Evolutionary conservation across 257 asterid genomes (phyloP).

Genomic region (Penstemon newberryi): DNA sequence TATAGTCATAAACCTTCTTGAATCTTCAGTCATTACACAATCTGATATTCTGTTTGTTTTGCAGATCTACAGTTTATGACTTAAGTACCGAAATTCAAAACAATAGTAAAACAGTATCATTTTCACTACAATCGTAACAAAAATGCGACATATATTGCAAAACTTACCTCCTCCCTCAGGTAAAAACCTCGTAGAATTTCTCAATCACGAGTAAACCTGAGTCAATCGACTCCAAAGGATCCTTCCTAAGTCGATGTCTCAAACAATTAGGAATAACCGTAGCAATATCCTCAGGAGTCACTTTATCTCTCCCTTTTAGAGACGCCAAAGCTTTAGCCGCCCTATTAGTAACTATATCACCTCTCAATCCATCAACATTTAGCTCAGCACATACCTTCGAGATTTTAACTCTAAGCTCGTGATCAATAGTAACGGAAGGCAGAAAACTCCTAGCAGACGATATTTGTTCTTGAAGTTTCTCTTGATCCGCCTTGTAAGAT

Average conservation of each 20-base stretch:
- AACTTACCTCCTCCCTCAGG: slow-evolving; percentile 42
- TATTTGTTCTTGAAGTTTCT: slow-evolving; percentile 77
- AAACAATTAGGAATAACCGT: slow-evolving; percentile 91
- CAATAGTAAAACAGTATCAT: slow-evolving; percentile 16
- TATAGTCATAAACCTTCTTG: background rate
- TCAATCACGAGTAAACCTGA: slow-evolving; percentile 88
- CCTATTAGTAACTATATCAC: slow-evolving; percentile 82
- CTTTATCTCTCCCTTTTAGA: slow-evolving; percentile 78
- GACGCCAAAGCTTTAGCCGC: slow-evolving; percentile 93
- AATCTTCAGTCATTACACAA: background rate
- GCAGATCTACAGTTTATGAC: slow-evolving; percentile 10
- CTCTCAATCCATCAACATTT: slow-evolving; percentile 91
- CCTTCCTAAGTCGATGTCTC: slow-evolving; percentile 91
- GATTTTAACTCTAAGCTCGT: slow-evolving; percentile 75
- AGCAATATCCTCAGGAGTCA: slow-evolving; percentile 73
- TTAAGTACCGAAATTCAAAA: slow-evolving; percentile 11
- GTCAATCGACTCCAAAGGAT: slow-evolving; percentile 91
- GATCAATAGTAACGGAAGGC: slow-evolving; percentile 64
- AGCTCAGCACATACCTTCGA: slow-evolving; percentile 85
- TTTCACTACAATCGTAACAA: slow-evolving; percentile 8
- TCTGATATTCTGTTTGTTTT: slow-evolving; percentile 17
- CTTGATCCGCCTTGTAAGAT: slow-evolving; percentile 70
- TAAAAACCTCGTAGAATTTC: slow-evolving; percentile 80
- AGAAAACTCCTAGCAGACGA: slow-evolving; percentile 58
- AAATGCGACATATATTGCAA: slow-evolving; percentile 13